These are phyloP conservation scores for Musa balbisiana DNA, from an alignment of 202 grass and related monocot genomes.

Conservation along the genomic window DNA sequence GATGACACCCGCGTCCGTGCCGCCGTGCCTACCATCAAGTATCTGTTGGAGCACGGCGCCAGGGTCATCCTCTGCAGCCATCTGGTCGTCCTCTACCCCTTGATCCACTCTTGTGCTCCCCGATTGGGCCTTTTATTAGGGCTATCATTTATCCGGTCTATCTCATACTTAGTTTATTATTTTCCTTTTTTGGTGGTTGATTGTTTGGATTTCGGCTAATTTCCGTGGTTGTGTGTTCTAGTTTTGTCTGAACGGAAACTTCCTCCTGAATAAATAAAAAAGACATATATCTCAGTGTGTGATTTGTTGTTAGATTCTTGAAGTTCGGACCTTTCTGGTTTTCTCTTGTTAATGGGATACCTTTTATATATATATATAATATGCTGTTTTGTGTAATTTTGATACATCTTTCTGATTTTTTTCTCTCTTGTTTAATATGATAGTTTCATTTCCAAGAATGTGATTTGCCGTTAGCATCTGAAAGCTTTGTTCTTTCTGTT, in stretches of 20 bases:
- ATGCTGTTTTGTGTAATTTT: too few relatives aligned
- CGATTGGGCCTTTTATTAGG: too few relatives aligned
- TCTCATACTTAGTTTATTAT: background rate
- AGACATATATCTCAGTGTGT: background rate
- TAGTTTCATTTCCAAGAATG: background rate
- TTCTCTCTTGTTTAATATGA: background rate
- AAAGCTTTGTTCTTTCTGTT: background rate
- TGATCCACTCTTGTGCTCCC: background rate
- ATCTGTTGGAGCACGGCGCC: slow-evolving; percentile 31
- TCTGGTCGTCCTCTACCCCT: slow-evolving; percentile 15
- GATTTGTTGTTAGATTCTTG: background rate
- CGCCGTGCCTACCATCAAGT: slow-evolving; percentile 58
- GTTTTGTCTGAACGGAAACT: background rate
- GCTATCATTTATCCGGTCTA: background rate
- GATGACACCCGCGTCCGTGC: slow-evolving; percentile 63
- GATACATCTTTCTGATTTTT: background rate
- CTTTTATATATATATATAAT: background rate
- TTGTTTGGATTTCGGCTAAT: background rate
- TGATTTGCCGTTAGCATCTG: background rate
- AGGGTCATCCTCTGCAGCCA: slow-evolving; percentile 39
- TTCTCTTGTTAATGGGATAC: background rate
- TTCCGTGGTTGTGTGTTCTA: background rate
- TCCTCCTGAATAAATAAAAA: too few relatives aligned
- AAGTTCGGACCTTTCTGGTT: background rate
- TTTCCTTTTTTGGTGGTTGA: background rate